A percentile compares a stretch with the other conserved stretches of the same genome.
Conservation (phyloP, 2,329 filamentous ascomycete genomes). For the Colletotrichum plurivorum region DNA sequence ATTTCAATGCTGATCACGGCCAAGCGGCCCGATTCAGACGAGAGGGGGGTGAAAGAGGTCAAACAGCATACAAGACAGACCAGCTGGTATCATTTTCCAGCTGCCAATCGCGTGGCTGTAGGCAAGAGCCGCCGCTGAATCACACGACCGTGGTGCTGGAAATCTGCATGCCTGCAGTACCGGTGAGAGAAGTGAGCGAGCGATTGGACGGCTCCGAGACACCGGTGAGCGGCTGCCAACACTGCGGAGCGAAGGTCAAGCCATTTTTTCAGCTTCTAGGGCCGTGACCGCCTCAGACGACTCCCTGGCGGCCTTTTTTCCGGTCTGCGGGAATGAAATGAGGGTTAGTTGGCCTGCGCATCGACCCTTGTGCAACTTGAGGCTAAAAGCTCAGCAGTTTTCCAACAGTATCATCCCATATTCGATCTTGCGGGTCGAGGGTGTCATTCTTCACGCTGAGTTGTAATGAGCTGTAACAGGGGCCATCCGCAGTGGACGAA, state of each 20-base stretch:
- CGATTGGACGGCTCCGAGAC: conserved; percentile 21
- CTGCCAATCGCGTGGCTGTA: conserved; percentile 14
- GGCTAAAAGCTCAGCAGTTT: neutral
- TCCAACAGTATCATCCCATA: conserved; percentile 8
- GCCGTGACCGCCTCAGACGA: neutral
- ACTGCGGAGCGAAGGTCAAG: conserved; percentile 7
- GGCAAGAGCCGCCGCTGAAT: conserved; percentile 11
- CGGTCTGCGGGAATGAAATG: conserved; percentile 4
- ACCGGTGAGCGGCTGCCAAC: conserved; percentile 32
- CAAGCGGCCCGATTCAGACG: neutral
- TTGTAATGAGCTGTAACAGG: neutral
- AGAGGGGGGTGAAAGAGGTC: neutral
- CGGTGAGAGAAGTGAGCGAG: conserved; percentile 21
- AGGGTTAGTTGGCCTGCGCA: neutral
- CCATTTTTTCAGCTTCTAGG: conserved; percentile 8
- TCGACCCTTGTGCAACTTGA: neutral
- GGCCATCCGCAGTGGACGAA: neutral
- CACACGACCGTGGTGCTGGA: conserved; percentile 34
- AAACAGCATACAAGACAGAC: conserved; percentile 12
- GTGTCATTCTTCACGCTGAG: neutral
- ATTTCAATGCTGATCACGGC: neutral
- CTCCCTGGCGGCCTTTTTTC: neutral
- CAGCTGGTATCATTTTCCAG: neutral
- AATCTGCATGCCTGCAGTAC: conserved; percentile 26
- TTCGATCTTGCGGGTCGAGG: neutral